A percentile compares a stretch with the other conserved stretches of the same genome.
phyloP scores from a whole-genome alignment of 176 grass and related monocot genomes.

The Secale cereale region DNA sequence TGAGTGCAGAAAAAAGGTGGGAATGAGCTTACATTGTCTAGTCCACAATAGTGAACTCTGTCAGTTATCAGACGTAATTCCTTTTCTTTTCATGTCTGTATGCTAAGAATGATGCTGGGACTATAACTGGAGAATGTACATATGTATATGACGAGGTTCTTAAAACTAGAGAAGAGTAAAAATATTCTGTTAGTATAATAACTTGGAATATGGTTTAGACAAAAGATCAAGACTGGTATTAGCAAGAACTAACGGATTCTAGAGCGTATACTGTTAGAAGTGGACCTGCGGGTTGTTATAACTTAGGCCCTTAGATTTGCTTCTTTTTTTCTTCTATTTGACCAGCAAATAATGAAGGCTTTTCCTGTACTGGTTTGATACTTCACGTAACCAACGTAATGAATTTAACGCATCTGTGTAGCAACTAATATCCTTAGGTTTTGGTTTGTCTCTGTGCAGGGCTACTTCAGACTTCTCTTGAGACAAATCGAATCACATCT shows the following conservation, averaged over 20 bases:
- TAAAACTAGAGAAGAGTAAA: background rate
- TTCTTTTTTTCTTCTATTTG: background rate
- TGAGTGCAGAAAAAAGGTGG: slow-evolving; percentile 45
- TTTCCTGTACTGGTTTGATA: slow-evolving; percentile 9
- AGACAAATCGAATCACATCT: slow-evolving; percentile 51
- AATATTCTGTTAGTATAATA: background rate
- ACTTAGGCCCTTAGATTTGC: background rate
- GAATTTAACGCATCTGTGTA: background rate
- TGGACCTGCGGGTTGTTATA: background rate
- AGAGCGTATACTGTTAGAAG: slow-evolving; percentile 4
- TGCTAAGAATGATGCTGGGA: background rate
- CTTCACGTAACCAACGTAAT: background rate
- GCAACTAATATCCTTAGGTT: background rate
- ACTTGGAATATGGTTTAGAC: slow-evolving; percentile 17
- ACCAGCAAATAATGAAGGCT: background rate
- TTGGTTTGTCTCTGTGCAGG: slow-evolving; percentile 40
- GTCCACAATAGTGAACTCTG: background rate
- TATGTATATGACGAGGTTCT: background rate
- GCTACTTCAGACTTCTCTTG: slow-evolving; percentile 62
- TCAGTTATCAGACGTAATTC: slow-evolving; percentile 9
- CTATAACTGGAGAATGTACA: background rate
- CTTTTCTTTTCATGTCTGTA: slow-evolving; percentile 1
- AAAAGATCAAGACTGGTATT: background rate
- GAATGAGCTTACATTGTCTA: slow-evolving; percentile 18
- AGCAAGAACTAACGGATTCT: background rate